Evolutionary conservation across 495 filamentous ascomycete species (phyloP).

Genomic region (Trichoderma asperelloides): DNA sequence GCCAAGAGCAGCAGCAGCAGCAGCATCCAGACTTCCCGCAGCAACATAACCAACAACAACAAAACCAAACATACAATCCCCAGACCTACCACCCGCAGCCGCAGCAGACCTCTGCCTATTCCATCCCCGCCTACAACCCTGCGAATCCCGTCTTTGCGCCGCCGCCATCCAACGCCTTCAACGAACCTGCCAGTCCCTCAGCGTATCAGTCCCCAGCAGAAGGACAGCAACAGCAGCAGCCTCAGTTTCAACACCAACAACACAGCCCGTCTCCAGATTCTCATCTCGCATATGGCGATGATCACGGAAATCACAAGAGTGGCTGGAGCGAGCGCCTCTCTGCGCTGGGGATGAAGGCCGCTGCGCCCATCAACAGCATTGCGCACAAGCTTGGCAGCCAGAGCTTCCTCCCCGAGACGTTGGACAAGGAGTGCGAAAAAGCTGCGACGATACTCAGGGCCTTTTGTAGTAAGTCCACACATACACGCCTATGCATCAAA

Average conservation of each 20-base stretch:
- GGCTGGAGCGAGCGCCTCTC: conserved; percentile 20
- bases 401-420: conserved; percentile 65
- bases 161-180: conserved; percentile 2
- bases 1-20: conserved; percentile 4
- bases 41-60: conserved; percentile 5
- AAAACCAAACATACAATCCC: background rate
- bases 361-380: conserved; percentile 57
- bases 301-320: background rate
- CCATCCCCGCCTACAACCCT: conserved; percentile 21
- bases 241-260: conserved; percentile 11
- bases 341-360: conserved; percentile 27
- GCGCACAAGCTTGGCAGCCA: conserved; percentile 53
- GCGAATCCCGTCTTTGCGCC: conserved; percentile 19
- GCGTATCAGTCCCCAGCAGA: background rate
- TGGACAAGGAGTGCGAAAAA: conserved; percentile 82
- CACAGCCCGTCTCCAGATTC: background rate
- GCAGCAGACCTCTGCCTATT: conserved; percentile 17
- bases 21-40: background rate
- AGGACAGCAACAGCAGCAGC: conserved; percentile 13
- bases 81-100: background rate
- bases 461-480: conserved; percentile 55
- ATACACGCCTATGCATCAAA: background rate
- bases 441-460: conserved; percentile 70
- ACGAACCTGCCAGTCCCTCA: background rate
- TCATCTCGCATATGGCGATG: background rate